phyloP scores from a whole-genome alignment of 169 alveolate genomes.

The Plasmodium knowlesi region DNA sequence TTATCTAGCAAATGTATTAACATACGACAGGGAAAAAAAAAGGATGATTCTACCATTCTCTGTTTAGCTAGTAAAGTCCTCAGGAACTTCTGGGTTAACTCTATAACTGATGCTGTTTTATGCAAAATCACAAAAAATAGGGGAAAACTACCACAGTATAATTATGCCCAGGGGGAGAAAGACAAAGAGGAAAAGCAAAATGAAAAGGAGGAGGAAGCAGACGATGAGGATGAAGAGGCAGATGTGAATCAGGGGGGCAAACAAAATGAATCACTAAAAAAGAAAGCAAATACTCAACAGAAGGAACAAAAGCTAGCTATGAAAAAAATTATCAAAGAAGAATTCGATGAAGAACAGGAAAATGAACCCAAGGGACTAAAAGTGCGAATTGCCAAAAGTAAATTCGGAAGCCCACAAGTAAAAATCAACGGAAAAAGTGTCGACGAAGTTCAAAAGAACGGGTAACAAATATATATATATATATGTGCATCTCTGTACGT shows the following conservation, averaged over 20 bases:
- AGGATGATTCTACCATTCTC: slow-evolving; percentile 38
- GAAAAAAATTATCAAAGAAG: slow-evolving; percentile 46
- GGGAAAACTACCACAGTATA: slow-evolving; percentile 63
- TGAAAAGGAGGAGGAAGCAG: slow-evolving; percentile 3
- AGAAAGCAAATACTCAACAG: not conserved
- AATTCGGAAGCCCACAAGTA: slow-evolving; percentile 81
- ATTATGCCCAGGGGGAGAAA: slow-evolving; percentile 6
- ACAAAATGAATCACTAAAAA: not conserved
- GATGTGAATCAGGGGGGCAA: not conserved
- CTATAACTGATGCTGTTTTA: slow-evolving; percentile 68
- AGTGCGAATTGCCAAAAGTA: slow-evolving; percentile 80
- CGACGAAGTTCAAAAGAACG: slow-evolving; percentile 78
- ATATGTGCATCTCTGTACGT: not conserved
- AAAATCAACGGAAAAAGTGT: slow-evolving; percentile 84
- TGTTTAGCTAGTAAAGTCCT: slow-evolving; percentile 68
- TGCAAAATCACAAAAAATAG: slow-evolving; percentile 59
- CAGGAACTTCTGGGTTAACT: slow-evolving; percentile 62
- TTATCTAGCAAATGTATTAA: slow-evolving; percentile 82
- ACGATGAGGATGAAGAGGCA: not conserved
- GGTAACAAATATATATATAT: slow-evolving; percentile 11
- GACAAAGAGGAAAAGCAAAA: not conserved
- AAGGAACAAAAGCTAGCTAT: slow-evolving; percentile 15
- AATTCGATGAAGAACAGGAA: slow-evolving; percentile 73
- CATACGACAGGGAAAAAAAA: slow-evolving; percentile 67
- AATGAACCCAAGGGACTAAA: slow-evolving; percentile 43